Conservation (phyloP, 2,329 filamentous ascomycete genomes). For the Pseudofabraea citricarpa region DNA sequence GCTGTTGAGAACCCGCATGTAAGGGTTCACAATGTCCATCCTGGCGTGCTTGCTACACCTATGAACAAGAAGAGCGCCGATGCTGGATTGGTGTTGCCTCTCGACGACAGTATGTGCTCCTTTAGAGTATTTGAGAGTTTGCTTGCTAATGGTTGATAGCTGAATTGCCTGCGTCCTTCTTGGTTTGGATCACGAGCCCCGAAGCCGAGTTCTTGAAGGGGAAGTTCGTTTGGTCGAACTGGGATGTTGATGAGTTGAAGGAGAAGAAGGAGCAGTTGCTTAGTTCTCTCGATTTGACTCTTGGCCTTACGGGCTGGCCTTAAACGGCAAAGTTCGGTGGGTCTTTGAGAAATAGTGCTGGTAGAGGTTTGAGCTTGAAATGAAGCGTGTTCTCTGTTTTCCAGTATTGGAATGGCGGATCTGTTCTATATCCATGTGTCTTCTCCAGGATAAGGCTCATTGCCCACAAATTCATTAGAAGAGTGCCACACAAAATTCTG, state of each 20-base stretch:
- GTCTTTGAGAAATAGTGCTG: too few species aligned
- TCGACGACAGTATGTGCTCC: conserved; percentile 7
- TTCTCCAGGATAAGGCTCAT: too few species aligned
- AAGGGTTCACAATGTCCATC: conserved; percentile 6
- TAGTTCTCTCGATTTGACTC: conserved; percentile 6
- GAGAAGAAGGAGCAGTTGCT: conserved; percentile 8
- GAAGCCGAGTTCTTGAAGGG: conserved; percentile 35
- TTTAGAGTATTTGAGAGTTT: neutral
- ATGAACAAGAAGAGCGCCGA: conserved; percentile 5
- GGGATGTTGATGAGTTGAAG: conserved; percentile 37
- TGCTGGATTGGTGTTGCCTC: conserved; percentile 1
- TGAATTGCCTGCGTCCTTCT: conserved; percentile 5
- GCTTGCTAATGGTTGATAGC: conserved; percentile 1
- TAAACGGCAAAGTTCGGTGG: too few species aligned
- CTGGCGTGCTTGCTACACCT: conserved; percentile 4
- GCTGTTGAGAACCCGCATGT: conserved; percentile 7
- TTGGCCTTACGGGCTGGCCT: conserved; percentile 1
- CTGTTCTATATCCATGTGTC: too few species aligned
- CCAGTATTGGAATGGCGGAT: too few species aligned
- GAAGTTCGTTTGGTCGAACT: conserved; percentile 31
- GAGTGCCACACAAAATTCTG: too few species aligned
- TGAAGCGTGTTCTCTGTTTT: too few species aligned
- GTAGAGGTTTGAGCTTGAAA: too few species aligned
- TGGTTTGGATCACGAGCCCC: conserved; percentile 30
- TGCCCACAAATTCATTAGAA: too few species aligned